These are phyloP conservation scores for Phytophthora pini DNA, from an alignment of 352 stramenopile genomes.

Conservation along the genomic window DNA sequence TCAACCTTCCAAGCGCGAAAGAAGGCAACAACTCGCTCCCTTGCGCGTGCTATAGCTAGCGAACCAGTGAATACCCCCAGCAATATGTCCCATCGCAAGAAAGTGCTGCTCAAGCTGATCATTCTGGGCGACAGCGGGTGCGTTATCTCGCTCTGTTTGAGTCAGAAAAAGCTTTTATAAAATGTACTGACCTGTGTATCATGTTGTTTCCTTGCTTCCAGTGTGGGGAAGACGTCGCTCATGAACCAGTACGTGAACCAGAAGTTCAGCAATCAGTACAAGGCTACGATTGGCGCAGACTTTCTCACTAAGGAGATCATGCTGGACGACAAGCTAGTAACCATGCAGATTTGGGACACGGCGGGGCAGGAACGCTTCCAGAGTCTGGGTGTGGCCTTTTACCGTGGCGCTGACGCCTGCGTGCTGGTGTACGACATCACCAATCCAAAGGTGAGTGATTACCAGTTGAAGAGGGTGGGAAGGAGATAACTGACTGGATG, in stretches of 20 bases:
- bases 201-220: constrained; percentile 35
- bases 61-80: not conserved
- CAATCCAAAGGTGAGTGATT: constrained; percentile 84
- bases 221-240: constrained; percentile 98
- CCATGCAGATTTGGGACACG: constrained; percentile 99
- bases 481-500: not conserved
- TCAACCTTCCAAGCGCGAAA: constrained; percentile 19
- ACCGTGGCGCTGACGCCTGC: constrained; percentile 97
- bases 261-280: constrained; percentile 99
- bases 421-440: constrained; percentile 99
- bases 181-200: constrained; percentile 3
- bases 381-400: constrained; percentile 98
- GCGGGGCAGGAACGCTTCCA: constrained; percentile 99
- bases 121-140: constrained; percentile 98
- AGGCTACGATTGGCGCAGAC: constrained; percentile 99
- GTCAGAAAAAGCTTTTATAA: not conserved
- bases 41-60: constrained; percentile 10
- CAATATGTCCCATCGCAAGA: constrained; percentile 92
- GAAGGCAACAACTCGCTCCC: not conserved
- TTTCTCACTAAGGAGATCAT: constrained; percentile 98
- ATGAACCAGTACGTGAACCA: constrained; percentile 99
- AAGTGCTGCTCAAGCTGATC: constrained; percentile 98
- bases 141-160: constrained; percentile 29
- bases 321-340: constrained; percentile 96
- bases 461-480: not conserved